Evolutionary conservation across 2,329 filamentous ascomycete genomes (phyloP).

Genomic region (Cladosporium austrohemisphaericum): DNA sequence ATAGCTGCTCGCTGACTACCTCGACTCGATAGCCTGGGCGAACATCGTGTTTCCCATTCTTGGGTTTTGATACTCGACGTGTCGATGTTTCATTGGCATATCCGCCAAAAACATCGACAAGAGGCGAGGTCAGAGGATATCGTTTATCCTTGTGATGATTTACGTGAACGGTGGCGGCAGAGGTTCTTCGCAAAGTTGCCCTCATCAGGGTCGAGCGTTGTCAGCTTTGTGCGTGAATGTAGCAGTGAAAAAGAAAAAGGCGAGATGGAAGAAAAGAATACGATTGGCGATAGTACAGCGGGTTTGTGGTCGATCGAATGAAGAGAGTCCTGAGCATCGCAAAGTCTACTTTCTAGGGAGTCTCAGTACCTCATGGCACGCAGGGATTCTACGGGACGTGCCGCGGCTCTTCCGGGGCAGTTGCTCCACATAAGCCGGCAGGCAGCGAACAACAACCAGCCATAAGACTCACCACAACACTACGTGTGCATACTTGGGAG

Average conservation of each 20-base stretch:
- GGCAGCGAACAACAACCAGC: neutral
- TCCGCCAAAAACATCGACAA: conserved; percentile 9
- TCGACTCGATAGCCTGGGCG: conserved; percentile 18
- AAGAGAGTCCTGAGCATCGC: too few relatives aligned
- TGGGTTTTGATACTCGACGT: neutral
- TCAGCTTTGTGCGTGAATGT: too few relatives aligned
- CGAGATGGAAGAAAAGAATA: too few relatives aligned
- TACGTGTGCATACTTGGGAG: too few relatives aligned
- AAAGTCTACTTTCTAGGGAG: too few relatives aligned
- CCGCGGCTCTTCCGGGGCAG: neutral
- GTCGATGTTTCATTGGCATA: neutral
- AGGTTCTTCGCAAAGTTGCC: neutral
- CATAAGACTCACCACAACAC: too few relatives aligned
- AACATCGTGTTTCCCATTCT: neutral
- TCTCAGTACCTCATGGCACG: neutral
- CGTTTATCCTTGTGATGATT: neutral
- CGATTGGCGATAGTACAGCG: too few relatives aligned
- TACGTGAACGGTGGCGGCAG: neutral
- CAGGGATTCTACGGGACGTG: neutral
- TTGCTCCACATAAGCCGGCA: neutral
- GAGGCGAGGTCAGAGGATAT: conserved; percentile 1
- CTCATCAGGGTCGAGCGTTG: neutral
- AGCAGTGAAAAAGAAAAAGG: neutral
- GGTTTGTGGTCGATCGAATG: too few relatives aligned
- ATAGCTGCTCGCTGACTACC: conserved; percentile 44